Evolutionary conservation across 2,329 filamentous ascomycete genomes (phyloP).

Genomic region (Xylariaceae sp.): DNA sequence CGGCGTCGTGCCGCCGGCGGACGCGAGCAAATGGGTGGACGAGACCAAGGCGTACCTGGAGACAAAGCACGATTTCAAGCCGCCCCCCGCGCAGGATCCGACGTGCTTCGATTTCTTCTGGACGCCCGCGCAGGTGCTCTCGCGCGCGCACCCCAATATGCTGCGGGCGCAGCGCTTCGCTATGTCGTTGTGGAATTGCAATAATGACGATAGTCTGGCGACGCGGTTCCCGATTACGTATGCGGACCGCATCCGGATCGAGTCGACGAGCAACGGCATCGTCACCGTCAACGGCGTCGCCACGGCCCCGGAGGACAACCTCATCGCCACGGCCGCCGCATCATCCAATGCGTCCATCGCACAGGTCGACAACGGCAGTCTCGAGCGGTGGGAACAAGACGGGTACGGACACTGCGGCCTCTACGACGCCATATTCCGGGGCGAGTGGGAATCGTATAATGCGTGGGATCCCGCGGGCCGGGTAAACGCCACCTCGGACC

Average conservation of each 20-base stretch:
- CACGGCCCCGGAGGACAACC: constrained; percentile 28
- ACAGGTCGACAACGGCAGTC: constrained; percentile 64
- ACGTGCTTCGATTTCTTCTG: constrained; percentile 71
- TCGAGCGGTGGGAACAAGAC: constrained; percentile 66
- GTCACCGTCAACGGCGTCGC: constrained; percentile 29
- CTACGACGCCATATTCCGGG: constrained; percentile 49
- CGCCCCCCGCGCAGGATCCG: constrained; percentile 56
- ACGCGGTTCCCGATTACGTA: constrained; percentile 61
- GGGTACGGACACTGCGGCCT: constrained; percentile 58
- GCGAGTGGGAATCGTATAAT: constrained; percentile 52
- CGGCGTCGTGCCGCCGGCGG: constrained; percentile 53
- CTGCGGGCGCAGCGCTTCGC: constrained; percentile 60
- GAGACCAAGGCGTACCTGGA: constrained; percentile 55
- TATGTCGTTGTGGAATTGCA: constrained; percentile 60
- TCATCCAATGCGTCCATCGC: constrained; percentile 51
- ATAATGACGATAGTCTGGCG: constrained; percentile 51
- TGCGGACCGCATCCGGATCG: constrained; percentile 63
- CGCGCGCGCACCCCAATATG: constrained; percentile 61
- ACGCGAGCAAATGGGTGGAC: constrained; percentile 54
- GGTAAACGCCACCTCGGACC: constrained; percentile 48
- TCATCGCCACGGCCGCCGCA: constrained; percentile 30
- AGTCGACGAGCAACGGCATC: constrained; percentile 42
- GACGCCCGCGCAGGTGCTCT: constrained; percentile 63
- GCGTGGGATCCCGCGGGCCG: constrained; percentile 52
- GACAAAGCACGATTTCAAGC: constrained; percentile 44